Percentiles rank a stretch among this genome's conserved stretches.
Evolutionary conservation across 805 yeast species (phyloP).

Genomic region (Millerozyma miso): DNA sequence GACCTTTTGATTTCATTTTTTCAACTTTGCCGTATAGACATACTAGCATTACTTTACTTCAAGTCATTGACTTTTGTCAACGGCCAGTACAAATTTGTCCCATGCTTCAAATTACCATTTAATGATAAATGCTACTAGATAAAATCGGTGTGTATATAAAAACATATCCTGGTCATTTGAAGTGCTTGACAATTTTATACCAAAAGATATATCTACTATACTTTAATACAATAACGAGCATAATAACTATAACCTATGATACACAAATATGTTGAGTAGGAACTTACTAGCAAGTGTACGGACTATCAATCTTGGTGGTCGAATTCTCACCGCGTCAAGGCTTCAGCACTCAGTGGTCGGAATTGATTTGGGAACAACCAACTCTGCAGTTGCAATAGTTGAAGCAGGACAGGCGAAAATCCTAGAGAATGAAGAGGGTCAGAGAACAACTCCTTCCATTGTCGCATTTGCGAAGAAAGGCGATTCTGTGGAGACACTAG

Average conservation of each 20-base stretch:
- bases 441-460: conserved; percentile 74
- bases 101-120: not conserved
- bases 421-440: conserved; percentile 74
- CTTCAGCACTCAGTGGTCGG: conserved; percentile 52
- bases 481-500: conserved; percentile 43
- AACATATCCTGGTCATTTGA: not conserved
- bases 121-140: not conserved
- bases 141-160: not conserved
- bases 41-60: conserved; percentile 6
- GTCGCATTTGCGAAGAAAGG: conserved; percentile 50
- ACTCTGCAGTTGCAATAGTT: conserved; percentile 79
- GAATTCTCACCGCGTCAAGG: conserved; percentile 4
- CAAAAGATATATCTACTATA: not conserved
- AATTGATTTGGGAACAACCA: conserved; percentile 81
- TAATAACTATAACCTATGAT: too few relatives aligned
- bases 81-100: not conserved
- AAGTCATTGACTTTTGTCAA: not conserved
- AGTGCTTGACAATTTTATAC: not conserved
- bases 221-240: too few relatives aligned
- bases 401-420: conserved; percentile 60
- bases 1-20: conserved; percentile 1
- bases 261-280: conserved; percentile 1
- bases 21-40: conserved; percentile 9
- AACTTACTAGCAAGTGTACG: not conserved
- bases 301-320: not conserved